Evolutionary conservation across 1,284 basidiomycete genomes (phyloP), one percentile per base, ranked within the genome.

Genomic region (Ceratobasidium sp.): DNA sequence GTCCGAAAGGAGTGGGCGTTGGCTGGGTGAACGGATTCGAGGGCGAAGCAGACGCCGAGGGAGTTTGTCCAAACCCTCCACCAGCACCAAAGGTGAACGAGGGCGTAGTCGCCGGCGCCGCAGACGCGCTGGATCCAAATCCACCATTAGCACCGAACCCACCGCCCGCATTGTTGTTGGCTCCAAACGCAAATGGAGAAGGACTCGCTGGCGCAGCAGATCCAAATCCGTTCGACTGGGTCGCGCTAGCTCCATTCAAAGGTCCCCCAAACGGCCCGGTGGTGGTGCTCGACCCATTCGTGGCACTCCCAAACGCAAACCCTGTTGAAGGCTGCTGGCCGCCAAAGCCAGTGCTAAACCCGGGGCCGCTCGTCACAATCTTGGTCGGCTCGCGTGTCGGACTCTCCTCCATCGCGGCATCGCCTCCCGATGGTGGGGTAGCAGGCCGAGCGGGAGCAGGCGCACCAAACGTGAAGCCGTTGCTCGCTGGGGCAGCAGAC

Each of bases 401-500:
- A 72, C 87, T 89, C 77, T 89, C 87, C 53, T 89, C 87, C 87
- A 89, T 89, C 54, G 60, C 60, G 78, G 83, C 73, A 87, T 83
- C 72, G 87, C 87, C 65, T 84, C 77, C 78, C 74, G 82, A 50
- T 13, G 60, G 60, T 25, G 60, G 60, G 1, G 60, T 64, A 27
- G 40, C 15, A 2, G 60, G 60, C 13, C 60, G 60, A 25, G 49
- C 47, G 8, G 60, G 60, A 52, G 32, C 72, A 10, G 31, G 56
- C 20, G 56, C 27, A 34, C 60, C 60, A 64, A 64, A 64, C 47
- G 60, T 38, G 22, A 64, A 64, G 12, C 60, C 60, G 31, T 35
- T 52, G 34, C 77, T 73, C 6, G 81, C 75, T 15, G 81, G 75
- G 34, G 79, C 74, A 17, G 70, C 53, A 27, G 53, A 45, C 3